phyloP scores from a whole-genome alignment of 768 basidiomycete genomes.

The Mycena epipterygia region DNA sequence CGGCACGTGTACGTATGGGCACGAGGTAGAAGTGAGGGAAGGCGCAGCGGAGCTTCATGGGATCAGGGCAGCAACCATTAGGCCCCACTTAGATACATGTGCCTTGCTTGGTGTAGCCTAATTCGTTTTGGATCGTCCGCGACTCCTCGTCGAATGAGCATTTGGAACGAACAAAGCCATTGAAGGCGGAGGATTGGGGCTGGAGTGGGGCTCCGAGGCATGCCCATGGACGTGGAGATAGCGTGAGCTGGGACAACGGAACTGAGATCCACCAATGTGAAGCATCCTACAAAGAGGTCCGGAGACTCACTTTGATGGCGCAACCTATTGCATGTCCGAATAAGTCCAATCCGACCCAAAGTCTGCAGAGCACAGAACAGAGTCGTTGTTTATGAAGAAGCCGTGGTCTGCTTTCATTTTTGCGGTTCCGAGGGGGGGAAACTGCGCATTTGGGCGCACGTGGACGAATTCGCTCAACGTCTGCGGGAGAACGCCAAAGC shows the following conservation, averaged over 20 bases:
- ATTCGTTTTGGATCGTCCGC: background rate
- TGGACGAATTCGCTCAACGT: no score
- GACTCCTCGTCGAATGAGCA: background rate
- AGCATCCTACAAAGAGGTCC: no score
- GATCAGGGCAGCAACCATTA: constrained; percentile 1
- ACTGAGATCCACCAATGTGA: no score
- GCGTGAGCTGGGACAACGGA: no score
- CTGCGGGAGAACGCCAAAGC: background rate
- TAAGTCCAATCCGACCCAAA: no score
- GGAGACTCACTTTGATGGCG: no score
- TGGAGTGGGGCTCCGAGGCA: background rate
- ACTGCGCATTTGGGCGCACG: background rate
- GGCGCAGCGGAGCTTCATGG: constrained; percentile 11
- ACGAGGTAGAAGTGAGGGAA: constrained; percentile 22
- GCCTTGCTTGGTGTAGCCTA: constrained; percentile 11
- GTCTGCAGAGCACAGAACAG: no score
- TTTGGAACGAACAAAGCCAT: background rate
- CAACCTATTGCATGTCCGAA: no score
- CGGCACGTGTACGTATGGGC: constrained; percentile 18
- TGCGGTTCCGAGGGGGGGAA: no score
- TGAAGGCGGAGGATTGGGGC: background rate
- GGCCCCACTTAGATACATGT: constrained; percentile 7
- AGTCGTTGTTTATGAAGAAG: no score
- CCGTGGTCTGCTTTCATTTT: no score
- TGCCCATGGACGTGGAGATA: background rate